Percentiles rank a stretch among this genome's conserved stretches.
Conservation (phyloP, 2,329 filamentous ascomycete species). For the Colletotrichum eleusines region DNA sequence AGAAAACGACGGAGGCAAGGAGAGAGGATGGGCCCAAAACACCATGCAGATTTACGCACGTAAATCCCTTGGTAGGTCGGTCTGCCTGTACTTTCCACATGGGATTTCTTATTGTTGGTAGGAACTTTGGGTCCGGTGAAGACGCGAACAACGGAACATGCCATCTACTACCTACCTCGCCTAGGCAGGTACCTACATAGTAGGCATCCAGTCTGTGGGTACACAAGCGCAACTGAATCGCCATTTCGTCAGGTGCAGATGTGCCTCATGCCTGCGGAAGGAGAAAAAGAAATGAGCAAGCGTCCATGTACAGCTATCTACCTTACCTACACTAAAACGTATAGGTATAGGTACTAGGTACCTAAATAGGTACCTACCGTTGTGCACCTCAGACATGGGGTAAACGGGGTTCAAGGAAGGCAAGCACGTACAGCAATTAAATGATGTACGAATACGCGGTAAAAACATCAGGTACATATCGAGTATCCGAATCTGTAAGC, state of each 20-base stretch:
- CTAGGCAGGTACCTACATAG: too few species aligned
- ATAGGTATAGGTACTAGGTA: too few species aligned
- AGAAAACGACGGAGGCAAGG: slow-evolving; percentile 29
- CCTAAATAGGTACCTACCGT: too few species aligned
- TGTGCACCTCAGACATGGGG: slow-evolving; percentile 7
- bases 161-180: background rate
- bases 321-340: too few species aligned
- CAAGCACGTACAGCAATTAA: background rate
- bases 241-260: slow-evolving; percentile 12
- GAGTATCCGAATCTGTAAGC: background rate
- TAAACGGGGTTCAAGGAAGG: background rate
- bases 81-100: slow-evolving; percentile 9
- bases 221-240: background rate
- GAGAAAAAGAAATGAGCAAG: background rate
- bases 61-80: slow-evolving; percentile 10
- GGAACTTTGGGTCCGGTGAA: background rate
- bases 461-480: background rate
- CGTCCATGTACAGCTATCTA: too few species aligned
- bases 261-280: slow-evolving; percentile 1
- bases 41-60: slow-evolving; percentile 31
- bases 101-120: slow-evolving; percentile 1
- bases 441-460: background rate
- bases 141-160: background rate
- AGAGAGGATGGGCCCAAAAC: background rate
- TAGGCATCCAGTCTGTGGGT: background rate